Evolutionary conservation across 2,329 filamentous ascomycete species (phyloP).

Genomic region (Bipolaris cookei): DNA sequence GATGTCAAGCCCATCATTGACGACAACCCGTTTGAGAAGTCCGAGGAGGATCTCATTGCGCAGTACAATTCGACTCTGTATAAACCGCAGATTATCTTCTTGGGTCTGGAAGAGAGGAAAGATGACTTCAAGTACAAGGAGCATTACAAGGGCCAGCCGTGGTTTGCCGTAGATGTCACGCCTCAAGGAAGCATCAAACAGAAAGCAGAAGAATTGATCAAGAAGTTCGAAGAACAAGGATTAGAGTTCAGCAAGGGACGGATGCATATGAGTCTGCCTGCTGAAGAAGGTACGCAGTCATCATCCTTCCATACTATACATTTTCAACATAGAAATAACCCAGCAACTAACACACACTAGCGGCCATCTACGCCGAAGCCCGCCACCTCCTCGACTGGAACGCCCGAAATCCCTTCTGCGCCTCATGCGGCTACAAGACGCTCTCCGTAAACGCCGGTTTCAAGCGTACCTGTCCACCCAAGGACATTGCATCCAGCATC

Average conservation of each 20-base stretch:
- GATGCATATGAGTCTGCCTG: conserved; percentile 65
- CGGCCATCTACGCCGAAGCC: conserved; percentile 88
- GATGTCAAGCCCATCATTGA: conserved; percentile 76
- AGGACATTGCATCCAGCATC: conserved; percentile 63
- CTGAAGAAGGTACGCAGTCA: conserved; percentile 63
- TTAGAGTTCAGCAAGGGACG: conserved; percentile 71
- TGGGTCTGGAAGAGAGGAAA: conserved; percentile 76
- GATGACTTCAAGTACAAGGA: conserved; percentile 67
- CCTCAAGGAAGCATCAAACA: conserved; percentile 69
- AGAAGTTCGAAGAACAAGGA: conserved; percentile 65
- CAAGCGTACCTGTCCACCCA: conserved; percentile 78
- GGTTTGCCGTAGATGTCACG: conserved; percentile 89
- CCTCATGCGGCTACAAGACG: conserved; percentile 82
- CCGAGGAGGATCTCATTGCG: conserved; percentile 75
- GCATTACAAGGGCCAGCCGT: conserved; percentile 77
- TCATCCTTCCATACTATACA: neutral
- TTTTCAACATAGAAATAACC: neutral
- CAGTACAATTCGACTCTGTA: conserved; percentile 74
- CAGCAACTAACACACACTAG: conserved; percentile 54
- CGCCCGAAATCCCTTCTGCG: conserved; percentile 87
- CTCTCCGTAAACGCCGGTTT: conserved; percentile 79
- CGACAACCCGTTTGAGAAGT: conserved; percentile 69
- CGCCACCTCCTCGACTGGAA: conserved; percentile 95
- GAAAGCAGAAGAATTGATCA: conserved; percentile 66
- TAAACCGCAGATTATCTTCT: conserved; percentile 76